Percentiles rank a stretch among this genome's conserved stretches.
phyloP scores from a whole-genome alignment of 1,284 basidiomycete genomes.

The Ustilago shanxiensis region DNA sequence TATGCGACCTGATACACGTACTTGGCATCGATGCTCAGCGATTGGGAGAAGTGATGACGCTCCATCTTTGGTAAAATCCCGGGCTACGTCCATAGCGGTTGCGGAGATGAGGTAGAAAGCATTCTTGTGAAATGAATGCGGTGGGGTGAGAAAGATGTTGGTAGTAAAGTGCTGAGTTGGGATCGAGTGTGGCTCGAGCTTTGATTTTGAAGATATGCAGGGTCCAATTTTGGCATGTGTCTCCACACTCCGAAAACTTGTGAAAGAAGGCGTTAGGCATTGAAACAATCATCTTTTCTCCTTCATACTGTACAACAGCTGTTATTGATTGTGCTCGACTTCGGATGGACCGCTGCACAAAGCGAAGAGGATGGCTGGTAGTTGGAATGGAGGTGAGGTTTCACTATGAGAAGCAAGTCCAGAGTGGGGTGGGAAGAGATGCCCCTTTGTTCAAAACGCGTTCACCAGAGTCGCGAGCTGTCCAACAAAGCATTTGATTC shows the following conservation, averaged over 20 bases:
- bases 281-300: too few species aligned
- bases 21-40: conserved; percentile 2
- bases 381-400: too few species aligned
- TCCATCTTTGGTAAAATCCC: conserved; percentile 13
- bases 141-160: neutral
- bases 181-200: neutral
- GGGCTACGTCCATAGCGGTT: too few species aligned
- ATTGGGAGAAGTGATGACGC: conserved; percentile 12
- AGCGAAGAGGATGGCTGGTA: too few species aligned
- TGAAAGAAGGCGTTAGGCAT: neutral
- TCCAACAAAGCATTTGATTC: conserved; percentile 16
- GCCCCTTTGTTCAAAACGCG: conserved; percentile 3
- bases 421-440: too few species aligned
- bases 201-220: conserved; percentile 8
- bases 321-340: too few species aligned
- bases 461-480: conserved; percentile 6
- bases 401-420: too few species aligned
- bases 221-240: conserved; percentile 12
- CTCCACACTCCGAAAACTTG: too few species aligned
- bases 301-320: too few species aligned
- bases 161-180: conserved; percentile 1
- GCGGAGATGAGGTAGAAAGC: neutral
- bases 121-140: neutral
- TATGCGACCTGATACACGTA: conserved; percentile 17
- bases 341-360: too few species aligned